Evolutionary conservation across 371 early-diverging fungal species (phyloP), one percentile per base, ranked within the genome.

Genomic region (Nematocida displodere): DNA sequence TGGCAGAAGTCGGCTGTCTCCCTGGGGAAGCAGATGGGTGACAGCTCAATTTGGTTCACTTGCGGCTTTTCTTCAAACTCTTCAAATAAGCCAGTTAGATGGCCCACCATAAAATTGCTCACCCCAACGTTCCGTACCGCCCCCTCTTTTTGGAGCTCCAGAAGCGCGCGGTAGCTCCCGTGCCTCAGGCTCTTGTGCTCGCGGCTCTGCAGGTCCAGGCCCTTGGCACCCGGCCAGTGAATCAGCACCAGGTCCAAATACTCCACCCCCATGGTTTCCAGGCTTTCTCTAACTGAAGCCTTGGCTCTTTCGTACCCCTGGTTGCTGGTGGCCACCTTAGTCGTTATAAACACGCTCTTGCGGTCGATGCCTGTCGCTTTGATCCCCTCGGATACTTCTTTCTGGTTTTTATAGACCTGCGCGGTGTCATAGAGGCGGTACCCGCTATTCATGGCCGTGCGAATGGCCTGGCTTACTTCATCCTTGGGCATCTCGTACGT

Each of bases 171-270:
- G 62, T 61, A 71, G 29, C 61, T 28, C 20, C 48, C 61, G 44
- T 71, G 75, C 29, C 75, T 39, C 3, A 71, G 75, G 2, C 22
- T 28, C 50, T 71, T 71, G 75, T 71, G 58, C 42, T 71, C 13
- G 26, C 48, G 47, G 50, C 75, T 71, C 54, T 56, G 22, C 8
- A 33, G 61, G 31, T 71, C 75, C n/a, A 71, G n/a, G 3, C 59
- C 59, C 29, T 56, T 59, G 20, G 24, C 75, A 31, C 75, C 75
- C 29, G 88, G 90, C 88, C 88, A 91, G 78, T 91, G 91, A 61
- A 94, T 87, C 66, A 94, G 84, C 79, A 91, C 91, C 54, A 92
- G 80, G 79, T 95, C 95, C 44, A 94, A 80, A 77, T 93, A 93
- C 33, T 90, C 87, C 26, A 88, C 66, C 49, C 86, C 86, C 34